These are phyloP conservation scores for Aspergillus carlsbadensis DNA, from an alignment of 495 filamentous ascomycete genomes.

Conservation along the genomic window DNA sequence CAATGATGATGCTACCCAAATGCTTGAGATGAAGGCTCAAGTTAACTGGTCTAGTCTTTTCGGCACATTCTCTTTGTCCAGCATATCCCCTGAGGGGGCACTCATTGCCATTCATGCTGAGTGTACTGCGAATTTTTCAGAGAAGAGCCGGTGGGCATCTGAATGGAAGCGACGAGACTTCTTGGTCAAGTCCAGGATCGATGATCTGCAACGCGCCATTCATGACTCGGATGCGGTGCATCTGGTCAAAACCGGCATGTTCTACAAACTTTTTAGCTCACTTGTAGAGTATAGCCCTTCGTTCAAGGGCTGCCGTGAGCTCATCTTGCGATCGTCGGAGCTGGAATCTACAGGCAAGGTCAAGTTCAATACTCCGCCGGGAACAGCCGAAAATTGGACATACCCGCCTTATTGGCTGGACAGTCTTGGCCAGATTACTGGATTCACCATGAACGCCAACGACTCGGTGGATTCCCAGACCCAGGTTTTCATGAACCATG, in stretches of 20 bases:
- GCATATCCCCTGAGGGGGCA: slow-evolving; percentile 12
- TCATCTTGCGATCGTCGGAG: slow-evolving; percentile 68
- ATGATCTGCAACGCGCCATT: slow-evolving; percentile 30
- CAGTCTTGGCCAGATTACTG: slow-evolving; percentile 56
- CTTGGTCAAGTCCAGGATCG: slow-evolving; percentile 53
- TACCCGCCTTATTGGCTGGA: slow-evolving; percentile 65
- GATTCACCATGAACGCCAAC: slow-evolving; percentile 76
- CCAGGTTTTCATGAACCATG: slow-evolving; percentile 73
- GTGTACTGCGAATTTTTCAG: slow-evolving; percentile 16
- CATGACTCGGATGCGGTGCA: slow-evolving; percentile 54
- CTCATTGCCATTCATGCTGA: slow-evolving; percentile 48
- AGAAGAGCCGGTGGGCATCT: slow-evolving; percentile 24
- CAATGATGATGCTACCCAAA: no score
- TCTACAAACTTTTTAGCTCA: slow-evolving; percentile 72
- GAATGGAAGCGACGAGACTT: slow-evolving; percentile 58
- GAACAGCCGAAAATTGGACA: slow-evolving; percentile 51
- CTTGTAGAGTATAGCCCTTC: slow-evolving; percentile 67
- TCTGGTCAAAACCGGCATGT: slow-evolving; percentile 65
- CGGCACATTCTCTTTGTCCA: slow-evolving; percentile 20
- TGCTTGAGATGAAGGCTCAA: no score
- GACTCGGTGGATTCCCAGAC: slow-evolving; percentile 66
- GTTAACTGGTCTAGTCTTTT: no score
- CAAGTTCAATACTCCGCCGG: slow-evolving; percentile 61
- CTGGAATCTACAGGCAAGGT: slow-evolving; percentile 72
- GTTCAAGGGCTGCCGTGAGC: slow-evolving; percentile 72